These are phyloP conservation scores for Malus sylvestris DNA, from an alignment of 306 rosid genomes.

Conservation along the genomic window DNA sequence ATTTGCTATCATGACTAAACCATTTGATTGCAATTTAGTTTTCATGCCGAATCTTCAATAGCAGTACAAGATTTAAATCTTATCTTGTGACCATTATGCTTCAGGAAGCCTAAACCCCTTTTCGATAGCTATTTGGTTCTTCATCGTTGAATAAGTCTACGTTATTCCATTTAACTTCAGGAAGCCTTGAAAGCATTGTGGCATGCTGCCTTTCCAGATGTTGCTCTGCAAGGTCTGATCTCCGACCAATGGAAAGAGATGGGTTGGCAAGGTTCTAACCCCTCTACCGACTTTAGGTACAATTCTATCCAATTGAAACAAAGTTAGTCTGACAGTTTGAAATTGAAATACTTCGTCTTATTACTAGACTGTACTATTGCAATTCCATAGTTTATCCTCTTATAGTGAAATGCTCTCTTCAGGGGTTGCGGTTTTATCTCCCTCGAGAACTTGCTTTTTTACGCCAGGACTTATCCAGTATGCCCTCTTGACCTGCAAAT, in stretches of 20 bases:
- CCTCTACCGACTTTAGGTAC: constrained; percentile 95
- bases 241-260: constrained; percentile 97
- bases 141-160: background rate
- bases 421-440: constrained; percentile 92
- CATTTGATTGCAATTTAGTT: background rate
- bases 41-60: background rate
- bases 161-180: constrained; percentile 32
- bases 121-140: background rate
- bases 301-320: background rate
- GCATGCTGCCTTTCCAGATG: constrained; percentile 74
- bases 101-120: background rate
- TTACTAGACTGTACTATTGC: constrained; percentile 6
- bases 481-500: constrained; percentile 18
- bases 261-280: constrained; percentile 99
- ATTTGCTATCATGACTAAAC: background rate
- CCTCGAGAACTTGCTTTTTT: constrained; percentile 85
- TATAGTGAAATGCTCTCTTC: constrained; percentile 40
- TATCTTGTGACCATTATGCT: background rate
- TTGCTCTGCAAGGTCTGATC: constrained; percentile 56
- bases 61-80: background rate
- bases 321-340: background rate
- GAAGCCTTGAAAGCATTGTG: constrained; percentile 75
- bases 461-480: constrained; percentile 82
- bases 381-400: constrained; percentile 25
- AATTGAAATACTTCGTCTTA: background rate